phyloP scores from a whole-genome alignment of 2,329 filamentous ascomycete species.

The Arachnopeziza araneosa region DNA sequence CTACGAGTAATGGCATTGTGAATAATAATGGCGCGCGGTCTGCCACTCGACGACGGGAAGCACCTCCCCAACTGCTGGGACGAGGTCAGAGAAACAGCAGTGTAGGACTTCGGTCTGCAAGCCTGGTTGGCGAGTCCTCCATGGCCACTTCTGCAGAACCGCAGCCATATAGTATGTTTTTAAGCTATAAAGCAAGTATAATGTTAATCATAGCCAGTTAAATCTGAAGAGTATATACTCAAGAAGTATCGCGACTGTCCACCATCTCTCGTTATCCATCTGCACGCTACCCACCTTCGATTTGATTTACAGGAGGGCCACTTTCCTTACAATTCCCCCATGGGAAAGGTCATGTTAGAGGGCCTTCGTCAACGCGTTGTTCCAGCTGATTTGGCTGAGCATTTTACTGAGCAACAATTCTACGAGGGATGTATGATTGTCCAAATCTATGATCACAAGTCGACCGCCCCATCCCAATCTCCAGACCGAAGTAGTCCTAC shows the following conservation, averaged over 20 bases:
- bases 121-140: slow-evolving; percentile 39
- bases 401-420: slow-evolving; percentile 72
- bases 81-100: slow-evolving; percentile 46
- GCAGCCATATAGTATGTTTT: slow-evolving; percentile 46
- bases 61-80: slow-evolving; percentile 38
- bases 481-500: slow-evolving; percentile 51
- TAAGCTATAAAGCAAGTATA: not conserved
- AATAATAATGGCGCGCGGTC: slow-evolving; percentile 39
- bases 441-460: slow-evolving; percentile 83
- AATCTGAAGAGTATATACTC: slow-evolving; percentile 73
- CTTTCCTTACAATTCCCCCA: slow-evolving; percentile 87
- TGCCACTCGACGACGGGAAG: slow-evolving; percentile 56
- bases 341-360: slow-evolving; percentile 66
- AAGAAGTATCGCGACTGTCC: slow-evolving; percentile 67
- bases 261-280: slow-evolving; percentile 80
- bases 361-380: slow-evolving; percentile 72
- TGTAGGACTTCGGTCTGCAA: slow-evolving; percentile 44
- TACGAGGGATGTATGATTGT: slow-evolving; percentile 96
- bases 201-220: slow-evolving; percentile 45
- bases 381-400: slow-evolving; percentile 81
- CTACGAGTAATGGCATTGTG: slow-evolving; percentile 40
- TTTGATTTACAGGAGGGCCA: slow-evolving; percentile 93
- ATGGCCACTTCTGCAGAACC: slow-evolving; percentile 38
- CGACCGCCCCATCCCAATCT: slow-evolving; percentile 55
- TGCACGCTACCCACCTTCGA: slow-evolving; percentile 79